These are phyloP conservation scores for Taphrina communis DNA, from an alignment of 1,139 yeast species.

Conservation along the genomic window DNA sequence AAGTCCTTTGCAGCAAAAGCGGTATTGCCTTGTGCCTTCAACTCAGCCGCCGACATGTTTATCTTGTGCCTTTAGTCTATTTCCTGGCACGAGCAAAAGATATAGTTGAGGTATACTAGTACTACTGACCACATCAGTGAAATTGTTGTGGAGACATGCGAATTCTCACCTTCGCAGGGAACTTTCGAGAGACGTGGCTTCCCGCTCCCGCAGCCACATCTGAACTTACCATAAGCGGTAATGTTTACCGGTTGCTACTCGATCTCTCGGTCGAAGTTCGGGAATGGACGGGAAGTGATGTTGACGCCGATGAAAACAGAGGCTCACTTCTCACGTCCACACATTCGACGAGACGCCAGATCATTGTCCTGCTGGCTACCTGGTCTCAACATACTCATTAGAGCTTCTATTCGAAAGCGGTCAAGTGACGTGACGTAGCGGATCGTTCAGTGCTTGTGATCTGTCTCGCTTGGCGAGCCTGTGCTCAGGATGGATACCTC, in stretches of 20 bases:
- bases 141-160: constrained; percentile 7
- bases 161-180: constrained; percentile 1
- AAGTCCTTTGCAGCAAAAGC: constrained; percentile 89
- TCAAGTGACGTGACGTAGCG: too few species aligned
- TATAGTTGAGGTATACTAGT: background rate
- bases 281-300: constrained; percentile 7
- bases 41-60: constrained; percentile 51
- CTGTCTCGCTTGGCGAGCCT: background rate
- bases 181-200: constrained; percentile 28
- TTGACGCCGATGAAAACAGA: constrained; percentile 19
- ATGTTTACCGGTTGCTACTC: constrained; percentile 5
- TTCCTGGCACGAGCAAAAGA: too few species aligned
- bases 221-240: background rate
- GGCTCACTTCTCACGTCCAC: constrained; percentile 3
- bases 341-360: background rate
- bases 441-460: background rate
- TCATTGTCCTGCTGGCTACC: background rate
- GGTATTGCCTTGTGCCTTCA: constrained; percentile 78
- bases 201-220: background rate
- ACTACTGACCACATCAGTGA: background rate
- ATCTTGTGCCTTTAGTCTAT: too few species aligned
- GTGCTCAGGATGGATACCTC: constrained; percentile 34
- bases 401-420: too few species aligned
- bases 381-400: too few species aligned
- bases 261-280: background rate